A percentile compares a stretch with the other conserved stretches of the same genome.
Evolutionary conservation across 768 basidiomycete species (phyloP).

Genomic region (Cystobasidiopsis lactophilus): DNA sequence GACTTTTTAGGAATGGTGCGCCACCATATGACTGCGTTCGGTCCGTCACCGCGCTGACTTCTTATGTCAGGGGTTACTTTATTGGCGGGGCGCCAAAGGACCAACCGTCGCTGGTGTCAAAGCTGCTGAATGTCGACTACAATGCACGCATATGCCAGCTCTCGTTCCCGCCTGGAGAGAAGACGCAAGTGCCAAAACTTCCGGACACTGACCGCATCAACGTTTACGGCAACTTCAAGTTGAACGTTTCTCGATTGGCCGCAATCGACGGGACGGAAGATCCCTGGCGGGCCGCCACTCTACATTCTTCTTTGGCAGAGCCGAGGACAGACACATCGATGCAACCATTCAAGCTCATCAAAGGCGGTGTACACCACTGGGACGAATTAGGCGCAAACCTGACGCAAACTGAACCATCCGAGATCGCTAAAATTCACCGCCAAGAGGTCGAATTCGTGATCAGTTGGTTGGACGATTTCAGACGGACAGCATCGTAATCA

Average conservation of each 20-base stretch:
- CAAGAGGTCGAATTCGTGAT: constrained; percentile 60
- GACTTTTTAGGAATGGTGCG: too few relatives aligned
- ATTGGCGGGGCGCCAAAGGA: constrained; percentile 35
- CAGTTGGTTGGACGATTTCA: constrained; percentile 41
- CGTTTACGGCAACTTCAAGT: constrained; percentile 11
- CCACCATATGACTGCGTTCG: too few relatives aligned
- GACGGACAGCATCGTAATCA: too few relatives aligned
- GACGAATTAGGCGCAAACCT: constrained; percentile 55
- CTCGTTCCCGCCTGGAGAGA: neutral
- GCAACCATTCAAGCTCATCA: constrained; percentile 69
- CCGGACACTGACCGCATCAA: constrained; percentile 12
- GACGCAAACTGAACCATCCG: constrained; percentile 41
- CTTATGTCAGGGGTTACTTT: constrained; percentile 53
- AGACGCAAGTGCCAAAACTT: constrained; percentile 4
- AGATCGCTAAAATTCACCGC: constrained; percentile 57
- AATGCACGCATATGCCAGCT: constrained; percentile 45
- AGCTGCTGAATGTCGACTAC: constrained; percentile 46
- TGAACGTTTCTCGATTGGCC: constrained; percentile 5
- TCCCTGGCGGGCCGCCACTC: constrained; percentile 18
- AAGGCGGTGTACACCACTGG: constrained; percentile 38
- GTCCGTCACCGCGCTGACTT: constrained; percentile 51
- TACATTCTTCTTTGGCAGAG: constrained; percentile 28
- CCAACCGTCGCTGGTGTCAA: constrained; percentile 56
- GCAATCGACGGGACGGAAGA: constrained; percentile 17
- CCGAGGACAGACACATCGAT: constrained; percentile 47